Evolutionary conservation across 169 alveolate genomes (phyloP), one percentile per base, ranked within the genome.

Genomic region (Cryptosporidium meleagridis): DNA sequence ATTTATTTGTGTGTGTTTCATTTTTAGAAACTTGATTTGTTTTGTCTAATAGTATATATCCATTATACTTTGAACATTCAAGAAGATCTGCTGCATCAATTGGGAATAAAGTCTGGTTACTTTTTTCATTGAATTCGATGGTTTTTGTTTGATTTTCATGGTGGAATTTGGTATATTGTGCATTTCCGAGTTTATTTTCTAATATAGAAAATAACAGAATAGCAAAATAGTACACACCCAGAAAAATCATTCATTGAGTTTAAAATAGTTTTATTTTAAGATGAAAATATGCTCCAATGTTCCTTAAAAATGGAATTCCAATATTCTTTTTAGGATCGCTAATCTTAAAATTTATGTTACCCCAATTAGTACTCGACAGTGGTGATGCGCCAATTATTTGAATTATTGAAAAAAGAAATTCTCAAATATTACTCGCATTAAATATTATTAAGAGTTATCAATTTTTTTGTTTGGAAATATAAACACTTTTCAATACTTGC

Each of bases 31-130:
- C 2, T 26, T 62, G 21, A 5, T 8, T 65, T 26, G 89, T 62
- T 48, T 62, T 62, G 16, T 80, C 89, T 35, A 80, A 14, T 3
- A 80, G 18, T 14, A 65, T 65, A 80, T 61, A 80, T 23, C 51
- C 53, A 10, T 48, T 44, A 21, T 61, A 23, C 29, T 80, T 80
- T 62, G 89, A 80, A 16, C 89, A 80, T 31, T 80, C 89, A 61
- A 80, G 75, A 8, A 80, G 48, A 45, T 80, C 89, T 10, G 89
- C 72, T 5, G 89, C 89, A 80, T 80, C 89, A 29, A 62, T 41
- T 14, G 65, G n/a, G 67, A 55, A 55, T 55, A 55, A 29, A 2
- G 67, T 55, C 35, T n/a, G 7, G 14, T 9, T 55, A 55, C n/a
- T 55, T 55, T 9, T 10, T 23, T 21, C 37, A 55, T 26, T 26